Conservation (phyloP, 2,329 filamentous ascomycete species). For the Cladosporium cucumerinum region DNA sequence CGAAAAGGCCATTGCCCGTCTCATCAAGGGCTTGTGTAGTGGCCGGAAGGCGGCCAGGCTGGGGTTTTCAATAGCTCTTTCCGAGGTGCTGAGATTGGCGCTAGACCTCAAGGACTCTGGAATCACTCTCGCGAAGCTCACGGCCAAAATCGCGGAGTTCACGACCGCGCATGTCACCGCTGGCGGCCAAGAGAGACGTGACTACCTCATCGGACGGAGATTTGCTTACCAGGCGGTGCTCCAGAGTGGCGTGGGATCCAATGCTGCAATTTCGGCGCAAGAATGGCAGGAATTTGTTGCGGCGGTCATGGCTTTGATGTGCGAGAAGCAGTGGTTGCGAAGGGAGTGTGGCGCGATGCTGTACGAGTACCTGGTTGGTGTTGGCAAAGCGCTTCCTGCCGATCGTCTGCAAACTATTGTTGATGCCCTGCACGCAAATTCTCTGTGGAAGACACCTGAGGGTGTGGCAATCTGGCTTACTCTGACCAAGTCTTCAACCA, state of each 20-base stretch:
- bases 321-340: conserved; percentile 83
- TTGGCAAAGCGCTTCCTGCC: conserved; percentile 18
- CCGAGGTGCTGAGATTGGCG: conserved; percentile 72
- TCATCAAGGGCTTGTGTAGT: conserved; percentile 86
- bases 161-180: conserved; percentile 52
- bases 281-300: conserved; percentile 68
- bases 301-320: conserved; percentile 68
- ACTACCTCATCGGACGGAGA: conserved; percentile 78
- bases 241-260: conserved; percentile 69
- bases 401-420: conserved; percentile 26
- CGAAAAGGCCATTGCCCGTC: conserved; percentile 41
- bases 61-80: conserved; percentile 84
- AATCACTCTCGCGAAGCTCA: conserved; percentile 39
- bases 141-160: conserved; percentile 52
- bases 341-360: conserved; percentile 84
- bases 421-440: conserved; percentile 38
- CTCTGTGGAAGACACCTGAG: conserved; percentile 76
- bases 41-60: conserved; percentile 82
- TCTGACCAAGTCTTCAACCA: conserved; percentile 61
- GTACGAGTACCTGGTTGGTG: conserved; percentile 59
- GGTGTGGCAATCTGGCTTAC: conserved; percentile 86
- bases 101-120: conserved; percentile 32
- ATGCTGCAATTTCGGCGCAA: conserved; percentile 49
- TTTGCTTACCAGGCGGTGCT: conserved; percentile 87
- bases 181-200: conserved; percentile 72